Percentiles rank a stretch among this genome's conserved stretches.
phyloP scores from a whole-genome alignment of 352 stramenopile species.

The Pythium aquatile region DNA sequence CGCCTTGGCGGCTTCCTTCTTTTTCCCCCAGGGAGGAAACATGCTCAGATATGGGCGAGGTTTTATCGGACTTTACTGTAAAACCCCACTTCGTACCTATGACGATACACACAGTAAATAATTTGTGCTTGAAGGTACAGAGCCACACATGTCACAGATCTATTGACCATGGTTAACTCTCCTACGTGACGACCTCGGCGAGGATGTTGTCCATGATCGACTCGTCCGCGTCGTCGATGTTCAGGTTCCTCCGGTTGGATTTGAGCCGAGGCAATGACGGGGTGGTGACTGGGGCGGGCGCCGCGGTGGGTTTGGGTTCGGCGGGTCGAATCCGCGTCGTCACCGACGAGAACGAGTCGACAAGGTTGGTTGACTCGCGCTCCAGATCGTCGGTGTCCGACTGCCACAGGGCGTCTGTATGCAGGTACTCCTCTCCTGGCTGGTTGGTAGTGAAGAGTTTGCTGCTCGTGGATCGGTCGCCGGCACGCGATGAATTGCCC shows the following conservation, averaged over 20 bases:
- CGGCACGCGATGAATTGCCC: background rate
- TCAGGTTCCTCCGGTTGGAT: constrained; percentile 28
- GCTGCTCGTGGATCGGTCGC: background rate
- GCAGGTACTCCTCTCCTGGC: background rate
- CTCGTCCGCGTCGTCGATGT: constrained; percentile 62
- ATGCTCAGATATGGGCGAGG: constrained; percentile 2
- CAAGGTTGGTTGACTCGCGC: background rate
- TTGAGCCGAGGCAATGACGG: constrained; percentile 4
- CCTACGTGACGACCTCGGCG: constrained; percentile 25
- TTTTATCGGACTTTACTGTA: background rate
- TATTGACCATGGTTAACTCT: no score
- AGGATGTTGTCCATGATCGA: constrained; percentile 68
- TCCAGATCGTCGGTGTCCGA: background rate
- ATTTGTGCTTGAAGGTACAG: background rate
- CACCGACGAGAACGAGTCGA: constrained; percentile 5
- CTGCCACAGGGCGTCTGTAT: background rate
- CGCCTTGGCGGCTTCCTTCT: background rate
- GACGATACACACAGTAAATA: constrained; percentile 5
- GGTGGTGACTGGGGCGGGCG: background rate
- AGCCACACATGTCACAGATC: constrained; percentile 22
- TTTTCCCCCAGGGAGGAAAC: background rate
- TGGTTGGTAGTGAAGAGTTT: background rate
- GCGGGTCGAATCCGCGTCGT: background rate
- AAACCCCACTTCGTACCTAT: constrained; percentile 25
- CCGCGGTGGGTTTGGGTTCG: constrained; percentile 8